A percentile compares a stretch with the other conserved stretches of the same genome.
phyloP scores from a whole-genome alignment of 176 grass and related monocot species.

The Cenchrus americanus region DNA sequence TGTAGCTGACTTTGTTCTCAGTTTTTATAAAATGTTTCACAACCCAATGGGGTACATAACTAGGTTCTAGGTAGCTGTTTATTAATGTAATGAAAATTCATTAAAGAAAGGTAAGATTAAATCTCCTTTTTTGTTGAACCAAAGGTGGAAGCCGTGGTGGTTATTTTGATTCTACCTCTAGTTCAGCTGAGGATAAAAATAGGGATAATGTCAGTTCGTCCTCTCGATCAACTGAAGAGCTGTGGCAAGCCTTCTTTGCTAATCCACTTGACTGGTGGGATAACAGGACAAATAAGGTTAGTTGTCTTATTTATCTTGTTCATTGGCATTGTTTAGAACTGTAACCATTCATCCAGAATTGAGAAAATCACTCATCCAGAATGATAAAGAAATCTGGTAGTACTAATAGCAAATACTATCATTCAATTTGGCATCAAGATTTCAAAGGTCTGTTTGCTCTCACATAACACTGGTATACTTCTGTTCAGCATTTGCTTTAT shows the following conservation, averaged over 20 bases:
- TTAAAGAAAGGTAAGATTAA: constrained; percentile 8
- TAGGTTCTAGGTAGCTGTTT: constrained; percentile 9
- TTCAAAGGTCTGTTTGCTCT: not conserved
- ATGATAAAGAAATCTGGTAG: not conserved
- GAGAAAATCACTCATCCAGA: not conserved
- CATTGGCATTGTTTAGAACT: not conserved
- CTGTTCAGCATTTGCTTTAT: not conserved
- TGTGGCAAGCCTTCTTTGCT: constrained; percentile 96
- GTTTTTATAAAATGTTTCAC: not conserved
- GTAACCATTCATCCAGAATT: constrained; percentile 20
- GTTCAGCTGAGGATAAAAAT: constrained; percentile 42
- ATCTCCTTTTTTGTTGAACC: constrained; percentile 23
- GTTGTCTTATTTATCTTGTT: constrained; percentile 21
- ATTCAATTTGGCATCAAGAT: not conserved
- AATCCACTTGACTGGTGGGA: constrained; percentile 98
- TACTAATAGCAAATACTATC: not conserved
- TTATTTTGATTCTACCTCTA: constrained; percentile 44
- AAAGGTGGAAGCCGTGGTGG: constrained; percentile 44
- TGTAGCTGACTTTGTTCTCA: not conserved
- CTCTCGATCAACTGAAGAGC: constrained; percentile 66
- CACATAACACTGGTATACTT: not conserved
- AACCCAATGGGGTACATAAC: not conserved
- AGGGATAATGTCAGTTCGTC: constrained; percentile 39
- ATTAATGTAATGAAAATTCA: constrained; percentile 28
- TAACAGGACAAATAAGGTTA: constrained; percentile 94